Conservation (phyloP, 1,139 yeast species). For the Suhomyces chickasaworum region DNA sequence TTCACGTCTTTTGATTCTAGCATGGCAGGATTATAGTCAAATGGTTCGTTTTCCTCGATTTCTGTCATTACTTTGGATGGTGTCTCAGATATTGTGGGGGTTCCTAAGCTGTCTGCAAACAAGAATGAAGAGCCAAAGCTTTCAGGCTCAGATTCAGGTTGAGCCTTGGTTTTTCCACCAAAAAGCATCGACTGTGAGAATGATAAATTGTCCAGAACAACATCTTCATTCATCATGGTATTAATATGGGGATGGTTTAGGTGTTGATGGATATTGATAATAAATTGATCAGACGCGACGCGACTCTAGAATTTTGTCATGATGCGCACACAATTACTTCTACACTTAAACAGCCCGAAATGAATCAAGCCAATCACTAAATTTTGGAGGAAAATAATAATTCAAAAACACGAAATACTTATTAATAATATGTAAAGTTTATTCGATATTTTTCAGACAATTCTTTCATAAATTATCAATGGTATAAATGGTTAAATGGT, state of each 20-base stretch:
- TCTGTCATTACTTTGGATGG: neutral
- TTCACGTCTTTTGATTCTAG: constrained; percentile 23
- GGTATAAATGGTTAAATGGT: too few relatives aligned
- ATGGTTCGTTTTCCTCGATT: neutral
- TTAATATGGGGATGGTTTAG: neutral
- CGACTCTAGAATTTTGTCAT: neutral
- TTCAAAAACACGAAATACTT: too few relatives aligned
- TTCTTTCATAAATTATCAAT: too few relatives aligned
- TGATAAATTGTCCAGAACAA: constrained; percentile 10
- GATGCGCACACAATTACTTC: neutral
- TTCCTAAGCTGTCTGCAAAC: constrained; percentile 3
- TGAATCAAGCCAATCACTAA: neutral
- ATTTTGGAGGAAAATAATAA: too few relatives aligned
- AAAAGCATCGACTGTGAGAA: constrained; percentile 19
- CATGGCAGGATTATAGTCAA: constrained; percentile 5
- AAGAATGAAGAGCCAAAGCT: constrained; percentile 11
- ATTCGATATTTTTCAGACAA: too few relatives aligned
- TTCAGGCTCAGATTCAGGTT: neutral
- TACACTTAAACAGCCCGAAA: neutral
- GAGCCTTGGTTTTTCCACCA: constrained; percentile 2
- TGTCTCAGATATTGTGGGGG: neutral
- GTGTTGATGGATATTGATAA: neutral
- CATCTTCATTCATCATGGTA: constrained; percentile 3
- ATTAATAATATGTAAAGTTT: neutral
- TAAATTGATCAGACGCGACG: constrained; percentile 5